phyloP scores from a whole-genome alignment of 495 filamentous ascomycete genomes.

The Tuber calosporum region DNA sequence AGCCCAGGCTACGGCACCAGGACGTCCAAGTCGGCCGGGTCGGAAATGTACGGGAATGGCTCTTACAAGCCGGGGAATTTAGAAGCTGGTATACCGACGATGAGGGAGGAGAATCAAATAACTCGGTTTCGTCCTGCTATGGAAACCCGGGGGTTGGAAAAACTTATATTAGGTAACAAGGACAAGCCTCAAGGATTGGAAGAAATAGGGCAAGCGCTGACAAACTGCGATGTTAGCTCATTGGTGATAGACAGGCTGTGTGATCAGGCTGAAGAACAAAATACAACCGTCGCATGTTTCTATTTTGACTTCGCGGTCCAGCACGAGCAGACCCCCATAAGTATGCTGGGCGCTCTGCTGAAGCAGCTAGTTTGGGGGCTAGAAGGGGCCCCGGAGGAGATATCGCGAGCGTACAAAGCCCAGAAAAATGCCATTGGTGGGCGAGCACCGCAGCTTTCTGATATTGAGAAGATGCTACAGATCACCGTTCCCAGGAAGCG shows the following conservation, averaged over 20 bases:
- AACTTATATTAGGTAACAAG: neutral
- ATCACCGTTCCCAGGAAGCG: too few species aligned
- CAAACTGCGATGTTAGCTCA: neutral
- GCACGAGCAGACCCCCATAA: neutral
- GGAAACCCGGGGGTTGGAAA: neutral
- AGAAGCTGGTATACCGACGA: too few species aligned
- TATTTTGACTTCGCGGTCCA: neutral
- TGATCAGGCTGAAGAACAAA: neutral
- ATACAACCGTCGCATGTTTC: neutral
- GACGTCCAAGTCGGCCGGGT: neutral
- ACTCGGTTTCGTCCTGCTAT: neutral
- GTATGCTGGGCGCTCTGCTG: neutral
- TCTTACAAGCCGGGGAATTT: neutral
- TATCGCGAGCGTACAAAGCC: too few species aligned
- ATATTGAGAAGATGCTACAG: too few species aligned
- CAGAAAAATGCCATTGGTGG: too few species aligned
- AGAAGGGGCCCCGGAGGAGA: neutral
- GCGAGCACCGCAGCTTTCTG: too few species aligned
- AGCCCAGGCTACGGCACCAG: neutral
- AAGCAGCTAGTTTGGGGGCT: neutral
- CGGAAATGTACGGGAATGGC: neutral
- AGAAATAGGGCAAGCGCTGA: neutral
- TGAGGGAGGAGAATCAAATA: neutral
- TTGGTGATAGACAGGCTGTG: neutral
- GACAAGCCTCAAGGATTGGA: neutral